Conservation (phyloP, 2,329 filamentous ascomycete genomes). For the Escovopsis sp. region DNA sequence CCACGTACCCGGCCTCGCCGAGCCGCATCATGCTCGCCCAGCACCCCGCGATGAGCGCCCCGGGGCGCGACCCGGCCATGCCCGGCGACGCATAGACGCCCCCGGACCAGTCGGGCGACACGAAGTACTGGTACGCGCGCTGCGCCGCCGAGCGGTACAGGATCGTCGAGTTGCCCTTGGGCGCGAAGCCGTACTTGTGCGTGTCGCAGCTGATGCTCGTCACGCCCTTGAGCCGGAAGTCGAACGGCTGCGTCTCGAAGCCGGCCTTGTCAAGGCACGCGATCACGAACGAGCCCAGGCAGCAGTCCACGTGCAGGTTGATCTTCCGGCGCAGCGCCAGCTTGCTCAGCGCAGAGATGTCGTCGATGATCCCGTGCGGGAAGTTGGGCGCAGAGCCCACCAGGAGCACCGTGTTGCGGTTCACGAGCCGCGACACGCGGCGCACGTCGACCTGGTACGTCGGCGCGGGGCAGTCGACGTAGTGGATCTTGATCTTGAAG, state of each 20-base stretch:
- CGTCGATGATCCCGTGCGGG: conserved; percentile 94
- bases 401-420: conserved; percentile 83
- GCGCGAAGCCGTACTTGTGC: conserved; percentile 97
- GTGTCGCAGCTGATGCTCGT: conserved; percentile 95
- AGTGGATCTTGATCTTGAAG: conserved; percentile 90
- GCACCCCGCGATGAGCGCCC: conserved; percentile 87
- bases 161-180: conserved; percentile 89
- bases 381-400: conserved; percentile 96
- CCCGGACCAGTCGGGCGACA: conserved; percentile 86
- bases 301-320: conserved; percentile 94
- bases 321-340: conserved; percentile 67
- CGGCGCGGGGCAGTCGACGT: conserved; percentile 75
- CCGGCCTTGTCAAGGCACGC: conserved; percentile 88
- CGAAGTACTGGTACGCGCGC: conserved; percentile 88
- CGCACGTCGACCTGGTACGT: conserved; percentile 70
- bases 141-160: conserved; percentile 72
- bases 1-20: conserved; percentile 77
- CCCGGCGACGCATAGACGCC: conserved; percentile 91
- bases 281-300: conserved; percentile 86
- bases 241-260: conserved; percentile 76
- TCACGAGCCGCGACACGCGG: conserved; percentile 71
- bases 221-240: conserved; percentile 87
- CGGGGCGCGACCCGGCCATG: conserved; percentile 81
- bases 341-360: conserved; percentile 72
- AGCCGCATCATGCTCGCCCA: conserved; percentile 86